Conservation (phyloP, 1,284 basidiomycete species). For the Trichosporon coremiiforme region DNA sequence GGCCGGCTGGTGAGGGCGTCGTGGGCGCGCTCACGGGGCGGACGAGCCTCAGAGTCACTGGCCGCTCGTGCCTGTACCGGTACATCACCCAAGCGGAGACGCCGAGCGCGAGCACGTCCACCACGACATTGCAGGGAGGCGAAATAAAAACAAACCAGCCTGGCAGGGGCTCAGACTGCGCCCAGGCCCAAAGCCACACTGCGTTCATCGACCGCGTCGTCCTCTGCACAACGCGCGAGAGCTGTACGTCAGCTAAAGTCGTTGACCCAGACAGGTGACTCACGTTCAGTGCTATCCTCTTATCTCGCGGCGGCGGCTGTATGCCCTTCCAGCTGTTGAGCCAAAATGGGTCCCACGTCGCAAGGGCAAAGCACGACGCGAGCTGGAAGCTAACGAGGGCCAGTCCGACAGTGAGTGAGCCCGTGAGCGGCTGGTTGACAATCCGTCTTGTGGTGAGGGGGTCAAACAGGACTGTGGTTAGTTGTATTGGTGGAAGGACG, state of each 20-base stretch:
- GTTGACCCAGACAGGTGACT: too few species aligned
- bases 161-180: neutral
- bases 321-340: neutral
- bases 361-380: neutral
- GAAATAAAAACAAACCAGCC: neutral
- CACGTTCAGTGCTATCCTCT: neutral
- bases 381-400: neutral
- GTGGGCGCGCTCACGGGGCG: neutral
- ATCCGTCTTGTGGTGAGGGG: neutral
- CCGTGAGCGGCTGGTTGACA: neutral
- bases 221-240: neutral
- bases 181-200: neutral
- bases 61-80: neutral
- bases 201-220: neutral
- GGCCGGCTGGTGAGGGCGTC: neutral
- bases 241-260: slow-evolving; percentile 12
- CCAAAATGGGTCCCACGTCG: slow-evolving; percentile 5
- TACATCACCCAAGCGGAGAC: neutral
- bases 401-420: neutral
- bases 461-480: neutral
- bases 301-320: neutral
- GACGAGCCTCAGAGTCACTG: slow-evolving; percentile 22
- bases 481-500: neutral
- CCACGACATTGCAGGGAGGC: neutral
- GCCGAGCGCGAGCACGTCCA: neutral